Conservation (phyloP, 176 grass and related monocot species). For the Stipa capillata region DNA sequence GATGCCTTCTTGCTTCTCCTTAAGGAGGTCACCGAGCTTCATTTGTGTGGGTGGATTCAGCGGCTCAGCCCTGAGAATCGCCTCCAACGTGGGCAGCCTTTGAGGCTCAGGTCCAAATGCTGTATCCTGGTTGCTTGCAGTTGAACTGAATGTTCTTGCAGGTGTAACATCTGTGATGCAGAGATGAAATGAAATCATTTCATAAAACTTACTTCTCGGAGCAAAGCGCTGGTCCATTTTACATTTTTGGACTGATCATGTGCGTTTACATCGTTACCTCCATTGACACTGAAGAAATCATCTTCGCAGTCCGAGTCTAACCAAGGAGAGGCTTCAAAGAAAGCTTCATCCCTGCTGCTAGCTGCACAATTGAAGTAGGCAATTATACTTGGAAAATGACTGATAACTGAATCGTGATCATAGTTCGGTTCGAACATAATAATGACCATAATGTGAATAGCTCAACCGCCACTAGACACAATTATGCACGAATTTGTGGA, state of each 20-base stretch:
- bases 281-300: constrained; percentile 80
- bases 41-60: background rate
- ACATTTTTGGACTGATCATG: background rate
- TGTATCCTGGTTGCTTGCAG: background rate
- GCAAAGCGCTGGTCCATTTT: no score
- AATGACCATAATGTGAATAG: no score
- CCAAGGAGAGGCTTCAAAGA: constrained; percentile 55
- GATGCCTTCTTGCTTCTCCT: background rate
- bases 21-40: constrained; percentile 17
- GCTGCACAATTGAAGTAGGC: background rate
- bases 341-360: constrained; percentile 51
- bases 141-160: background rate
- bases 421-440: no score
- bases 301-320: constrained; percentile 71
- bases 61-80: constrained; percentile 1
- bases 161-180: constrained; percentile 11
- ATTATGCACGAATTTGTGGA: background rate
- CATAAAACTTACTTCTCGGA: no score
- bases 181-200: background rate
- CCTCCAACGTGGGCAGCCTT: background rate
- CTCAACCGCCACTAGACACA: background rate
- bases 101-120: background rate
- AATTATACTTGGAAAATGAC: background rate
- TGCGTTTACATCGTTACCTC: constrained; percentile 30
- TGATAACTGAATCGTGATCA: background rate